Conservation (phyloP, 2,329 filamentous ascomycete species). For the Penicillium fuscoglaucum region DNA sequence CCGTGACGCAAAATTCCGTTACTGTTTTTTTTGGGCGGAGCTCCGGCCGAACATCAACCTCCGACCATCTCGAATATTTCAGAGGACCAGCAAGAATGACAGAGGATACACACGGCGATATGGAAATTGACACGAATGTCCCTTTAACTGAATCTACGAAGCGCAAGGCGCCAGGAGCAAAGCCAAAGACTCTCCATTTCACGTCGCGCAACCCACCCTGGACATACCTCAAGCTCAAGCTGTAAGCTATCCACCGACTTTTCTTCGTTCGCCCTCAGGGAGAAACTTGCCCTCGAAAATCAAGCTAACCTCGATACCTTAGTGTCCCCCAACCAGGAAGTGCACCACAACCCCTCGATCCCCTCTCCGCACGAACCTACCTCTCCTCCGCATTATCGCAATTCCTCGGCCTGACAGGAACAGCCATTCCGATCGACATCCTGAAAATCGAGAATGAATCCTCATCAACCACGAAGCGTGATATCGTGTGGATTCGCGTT, state of each 20-base stretch:
- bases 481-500: slow-evolving; percentile 45
- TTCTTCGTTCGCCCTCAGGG: background rate
- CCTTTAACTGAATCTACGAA: slow-evolving; percentile 18
- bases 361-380: slow-evolving; percentile 49
- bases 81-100: slow-evolving; percentile 4
- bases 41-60: slow-evolving; percentile 4
- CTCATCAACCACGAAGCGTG: background rate
- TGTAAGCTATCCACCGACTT: slow-evolving; percentile 29
- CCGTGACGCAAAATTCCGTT: slow-evolving; percentile 21
- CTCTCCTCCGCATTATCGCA: slow-evolving; percentile 49
- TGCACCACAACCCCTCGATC: slow-evolving; percentile 37
- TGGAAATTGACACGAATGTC: background rate
- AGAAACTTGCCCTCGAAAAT: background rate
- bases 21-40: slow-evolving; percentile 6
- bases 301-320: background rate
- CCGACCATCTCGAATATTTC: background rate
- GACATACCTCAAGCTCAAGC: slow-evolving; percentile 46
- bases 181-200: slow-evolving; percentile 31
- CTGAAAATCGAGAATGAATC: slow-evolving; percentile 37
- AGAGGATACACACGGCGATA: background rate
- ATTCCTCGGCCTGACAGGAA: slow-evolving; percentile 50
- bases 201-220: slow-evolving; percentile 46
- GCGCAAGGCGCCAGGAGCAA: slow-evolving; percentile 28
- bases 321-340: slow-evolving; percentile 33
- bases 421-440: slow-evolving; percentile 50